Conservation (phyloP, 257 asterid genomes). For the Solanum chiquidenum region DNA sequence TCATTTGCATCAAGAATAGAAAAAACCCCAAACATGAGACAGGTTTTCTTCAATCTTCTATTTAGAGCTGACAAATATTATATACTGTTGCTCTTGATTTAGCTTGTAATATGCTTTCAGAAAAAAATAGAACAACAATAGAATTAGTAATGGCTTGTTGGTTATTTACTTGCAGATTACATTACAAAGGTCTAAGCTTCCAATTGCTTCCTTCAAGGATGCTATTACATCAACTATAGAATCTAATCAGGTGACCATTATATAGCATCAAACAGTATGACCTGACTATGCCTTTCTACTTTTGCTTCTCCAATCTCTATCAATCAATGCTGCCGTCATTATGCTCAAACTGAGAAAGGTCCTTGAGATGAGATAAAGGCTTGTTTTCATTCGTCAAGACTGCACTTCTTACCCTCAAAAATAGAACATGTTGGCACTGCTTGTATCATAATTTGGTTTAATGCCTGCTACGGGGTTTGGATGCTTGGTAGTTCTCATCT, state of each 20-base stretch:
- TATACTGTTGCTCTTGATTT: neutral
- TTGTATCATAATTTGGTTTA: neutral
- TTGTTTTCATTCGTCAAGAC: neutral
- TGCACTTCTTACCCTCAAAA: neutral
- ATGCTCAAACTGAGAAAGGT: neutral
- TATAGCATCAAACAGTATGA: neutral
- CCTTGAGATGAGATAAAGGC: neutral
- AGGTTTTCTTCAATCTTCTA: slow-evolving; percentile 30
- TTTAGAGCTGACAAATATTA: neutral
- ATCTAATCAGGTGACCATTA: slow-evolving; percentile 58
- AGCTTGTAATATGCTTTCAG: neutral
- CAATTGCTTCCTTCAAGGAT: slow-evolving; percentile 74
- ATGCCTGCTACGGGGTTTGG: slow-evolving; percentile 1
- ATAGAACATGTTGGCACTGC: neutral
- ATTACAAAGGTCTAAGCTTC: slow-evolving; percentile 67
- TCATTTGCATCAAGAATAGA: slow-evolving; percentile 42
- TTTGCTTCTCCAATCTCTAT: neutral
- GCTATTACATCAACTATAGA: slow-evolving; percentile 50
- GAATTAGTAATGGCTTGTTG: neutral
- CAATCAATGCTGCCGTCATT: neutral
- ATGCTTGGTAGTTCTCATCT: neutral
- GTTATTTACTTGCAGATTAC: slow-evolving; percentile 39
- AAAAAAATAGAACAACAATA: neutral
- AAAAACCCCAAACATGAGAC: slow-evolving; percentile 38
- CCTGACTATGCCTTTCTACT: neutral